Evolutionary conservation across 2,329 filamentous ascomycete genomes (phyloP).

Genomic region (Scytalidium lignicola): DNA sequence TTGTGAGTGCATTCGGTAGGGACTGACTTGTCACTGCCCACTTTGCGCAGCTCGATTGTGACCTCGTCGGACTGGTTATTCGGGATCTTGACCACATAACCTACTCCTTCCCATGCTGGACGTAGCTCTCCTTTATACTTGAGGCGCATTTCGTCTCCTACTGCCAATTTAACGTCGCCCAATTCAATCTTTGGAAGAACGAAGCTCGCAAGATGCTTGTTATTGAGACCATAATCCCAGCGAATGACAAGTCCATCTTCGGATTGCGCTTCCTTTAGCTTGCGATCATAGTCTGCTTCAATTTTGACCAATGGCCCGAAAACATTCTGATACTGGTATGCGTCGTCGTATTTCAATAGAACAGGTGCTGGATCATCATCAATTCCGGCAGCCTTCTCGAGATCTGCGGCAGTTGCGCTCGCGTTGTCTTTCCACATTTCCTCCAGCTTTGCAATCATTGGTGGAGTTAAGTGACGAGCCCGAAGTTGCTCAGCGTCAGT

Average conservation of each 20-base stretch:
- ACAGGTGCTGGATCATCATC: slow-evolving; percentile 96
- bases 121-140: slow-evolving; percentile 94
- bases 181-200: slow-evolving; percentile 95
- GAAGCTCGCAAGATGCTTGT: slow-evolving; percentile 94
- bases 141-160: slow-evolving; percentile 96
- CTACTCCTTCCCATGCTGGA: slow-evolving; percentile 91
- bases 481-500: slow-evolving; percentile 94
- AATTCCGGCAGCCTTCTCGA: slow-evolving; percentile 85
- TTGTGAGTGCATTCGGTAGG: slow-evolving; percentile 96
- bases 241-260: slow-evolving; percentile 92
- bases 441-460: slow-evolving; percentile 93
- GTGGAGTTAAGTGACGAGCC: slow-evolving; percentile 85
- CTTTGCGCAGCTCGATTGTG: slow-evolving; percentile 87
- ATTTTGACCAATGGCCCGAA: slow-evolving; percentile 98
- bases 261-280: slow-evolving; percentile 95
- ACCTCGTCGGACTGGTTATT: slow-evolving; percentile 99
- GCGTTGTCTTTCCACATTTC: slow-evolving; percentile 98
- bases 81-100: slow-evolving; percentile 98
- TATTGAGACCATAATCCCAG: slow-evolving; percentile 94
- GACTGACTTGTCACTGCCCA: slow-evolving; percentile 92
- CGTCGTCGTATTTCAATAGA: slow-evolving; percentile 89
- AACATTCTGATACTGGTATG: slow-evolving; percentile 97
- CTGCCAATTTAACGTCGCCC: slow-evolving; percentile 94
- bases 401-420: slow-evolving; percentile 78
- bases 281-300: slow-evolving; percentile 98